phyloP scores from a whole-genome alignment of 805 yeast species.

The Yamadazyma paraphyllophila region DNA sequence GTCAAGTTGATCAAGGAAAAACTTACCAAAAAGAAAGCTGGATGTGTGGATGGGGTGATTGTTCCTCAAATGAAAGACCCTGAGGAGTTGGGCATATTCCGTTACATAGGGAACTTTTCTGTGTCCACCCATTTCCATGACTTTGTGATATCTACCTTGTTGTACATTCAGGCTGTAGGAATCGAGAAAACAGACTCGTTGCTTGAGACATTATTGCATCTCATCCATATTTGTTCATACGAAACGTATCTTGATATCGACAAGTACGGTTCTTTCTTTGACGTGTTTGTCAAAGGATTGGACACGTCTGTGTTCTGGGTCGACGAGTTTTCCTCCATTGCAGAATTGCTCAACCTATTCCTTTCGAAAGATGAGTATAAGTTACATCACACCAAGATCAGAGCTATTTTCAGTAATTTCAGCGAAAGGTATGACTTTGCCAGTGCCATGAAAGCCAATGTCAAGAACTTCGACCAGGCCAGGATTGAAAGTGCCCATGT shows the following conservation, averaged over 20 bases:
- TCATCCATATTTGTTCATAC: conserved; percentile 57
- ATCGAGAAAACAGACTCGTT: conserved; percentile 52
- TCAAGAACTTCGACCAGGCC: conserved; percentile 22
- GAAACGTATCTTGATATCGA: conserved; percentile 29
- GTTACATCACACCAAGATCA: conserved; percentile 51
- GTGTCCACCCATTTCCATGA: conserved; percentile 51
- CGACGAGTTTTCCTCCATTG: conserved; percentile 28
- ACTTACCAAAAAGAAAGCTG: conserved; percentile 33
- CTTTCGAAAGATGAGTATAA: conserved; percentile 41
- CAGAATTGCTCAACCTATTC: conserved; percentile 33
- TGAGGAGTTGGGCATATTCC: conserved; percentile 36
- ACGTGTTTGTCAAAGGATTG: conserved; percentile 29
- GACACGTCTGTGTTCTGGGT: conserved; percentile 17
- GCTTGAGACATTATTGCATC: conserved; percentile 58
- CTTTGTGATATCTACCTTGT: conserved; percentile 51
- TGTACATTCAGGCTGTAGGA: conserved; percentile 33
- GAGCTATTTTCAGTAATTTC: conserved; percentile 48
- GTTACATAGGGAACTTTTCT: conserved; percentile 49
- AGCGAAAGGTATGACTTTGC: conserved; percentile 23
- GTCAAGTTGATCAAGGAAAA: conserved; percentile 57
- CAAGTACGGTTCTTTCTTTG: conserved; percentile 32
- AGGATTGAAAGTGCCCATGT: conserved; percentile 19
- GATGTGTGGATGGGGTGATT: conserved; percentile 41
- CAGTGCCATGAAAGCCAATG: conserved; percentile 16
- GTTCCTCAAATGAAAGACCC: conserved; percentile 50